Base-by-base conservation (phyloP, 2,329 filamentous ascomycete genomes). In the Diaporthe humulicola region DNA sequence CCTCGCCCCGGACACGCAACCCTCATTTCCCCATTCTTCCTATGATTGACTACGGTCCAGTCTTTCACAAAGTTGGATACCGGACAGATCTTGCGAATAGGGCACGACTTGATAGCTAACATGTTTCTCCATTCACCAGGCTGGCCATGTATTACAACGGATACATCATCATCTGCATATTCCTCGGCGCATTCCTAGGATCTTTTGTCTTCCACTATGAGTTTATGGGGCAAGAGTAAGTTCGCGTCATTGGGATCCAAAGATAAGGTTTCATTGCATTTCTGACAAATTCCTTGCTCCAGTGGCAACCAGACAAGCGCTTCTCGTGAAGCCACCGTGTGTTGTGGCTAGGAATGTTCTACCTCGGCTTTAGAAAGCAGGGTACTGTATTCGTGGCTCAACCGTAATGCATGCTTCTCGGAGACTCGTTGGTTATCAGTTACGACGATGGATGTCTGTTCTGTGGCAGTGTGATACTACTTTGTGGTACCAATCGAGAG, bases 121-220 rank as follows among this genome's bases (percentile, higher is more conserved):
- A 12, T 25, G 0, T 33, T 17, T 7, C n/a, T 40, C 33, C 6
- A 22, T 38, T 38, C 17, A 12, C 3, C 8, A 71, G 69, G 69
- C 9, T 67, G 38, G 70, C 71, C 54, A 75, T 70, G 50, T 57
- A 61, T 33, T 77, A 72, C 71, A 64, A 58, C 74, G 81, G 86
- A 30, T 92, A 90, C 79, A 87, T 92, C 73, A 90, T 92, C 80
- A 90, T 92, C 71, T 90, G 87, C 69, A 89, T 92, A 77, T 85
- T 92, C 73, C 85, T 92, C 56, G 90, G 90, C 2, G 88, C 89
- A 0, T 90, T 88, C 74, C 52, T 91, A 8, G 90, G 90, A 10
- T 86, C 87, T 22, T 89, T 92, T 67, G 78, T 90, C 69, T 92
- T 90, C 79, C 69, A 70, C 30, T 74, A 70, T 19, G 73, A 74